These are phyloP conservation scores for Populus deltoides DNA, from an alignment of 345 rosid species.

Conservation along the genomic window DNA sequence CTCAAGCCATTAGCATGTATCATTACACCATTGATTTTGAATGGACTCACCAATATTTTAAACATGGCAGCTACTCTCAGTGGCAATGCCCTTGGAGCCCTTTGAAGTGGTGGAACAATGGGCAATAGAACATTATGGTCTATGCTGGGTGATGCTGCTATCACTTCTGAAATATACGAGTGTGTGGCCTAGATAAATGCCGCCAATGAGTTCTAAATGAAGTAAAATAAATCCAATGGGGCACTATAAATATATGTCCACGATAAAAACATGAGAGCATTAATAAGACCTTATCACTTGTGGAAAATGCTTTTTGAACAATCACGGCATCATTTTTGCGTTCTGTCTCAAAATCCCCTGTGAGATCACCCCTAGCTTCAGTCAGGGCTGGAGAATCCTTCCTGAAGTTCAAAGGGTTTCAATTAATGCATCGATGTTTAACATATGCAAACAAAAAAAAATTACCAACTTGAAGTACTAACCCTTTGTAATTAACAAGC, in stretches of 20 bases:
- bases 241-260: slow-evolving; percentile 6
- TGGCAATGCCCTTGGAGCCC: slow-evolving; percentile 60
- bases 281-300: slow-evolving; percentile 53
- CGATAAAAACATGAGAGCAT: not conserved
- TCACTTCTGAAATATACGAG: slow-evolving; percentile 62
- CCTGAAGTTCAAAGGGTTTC: slow-evolving; percentile 44
- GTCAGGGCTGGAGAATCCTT: slow-evolving; percentile 48
- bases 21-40: not conserved
- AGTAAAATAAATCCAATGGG: slow-evolving; percentile 6
- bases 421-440: slow-evolving; percentile 12
- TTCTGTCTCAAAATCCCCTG: slow-evolving; percentile 47
- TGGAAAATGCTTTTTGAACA: slow-evolving; percentile 86
- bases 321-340: slow-evolving; percentile 83
- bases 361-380: slow-evolving; percentile 44
- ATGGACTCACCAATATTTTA: slow-evolving; percentile 66
- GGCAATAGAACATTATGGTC: slow-evolving; percentile 49
- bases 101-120: slow-evolving; percentile 66
- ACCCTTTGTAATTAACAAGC: slow-evolving; percentile 83
- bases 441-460: not conserved
- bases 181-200: slow-evolving; percentile 52
- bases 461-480: slow-evolving; percentile 17
- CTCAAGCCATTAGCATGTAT: not conserved
- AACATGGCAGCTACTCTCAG: slow-evolving; percentile 86
- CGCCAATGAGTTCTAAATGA: slow-evolving; percentile 11
- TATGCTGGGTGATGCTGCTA: slow-evolving; percentile 54